phyloP scores from a whole-genome alignment of 202 grass and related monocot genomes.

The Panicum virgatum region DNA sequence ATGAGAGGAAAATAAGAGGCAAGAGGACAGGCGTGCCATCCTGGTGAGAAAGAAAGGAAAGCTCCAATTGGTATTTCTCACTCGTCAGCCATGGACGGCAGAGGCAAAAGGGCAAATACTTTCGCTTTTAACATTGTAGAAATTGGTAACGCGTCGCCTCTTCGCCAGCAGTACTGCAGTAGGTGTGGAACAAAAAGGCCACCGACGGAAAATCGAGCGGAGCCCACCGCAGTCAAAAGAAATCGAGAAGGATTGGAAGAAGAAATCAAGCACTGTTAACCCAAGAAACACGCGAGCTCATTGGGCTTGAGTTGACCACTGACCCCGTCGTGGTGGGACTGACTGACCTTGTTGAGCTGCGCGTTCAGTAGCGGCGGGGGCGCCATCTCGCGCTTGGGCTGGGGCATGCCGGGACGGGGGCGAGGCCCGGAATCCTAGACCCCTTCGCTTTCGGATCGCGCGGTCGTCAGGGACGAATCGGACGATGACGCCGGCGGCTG shows the following conservation, averaged over 20 bases:
- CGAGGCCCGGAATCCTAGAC: conserved; percentile 43
- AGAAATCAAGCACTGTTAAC: not conserved
- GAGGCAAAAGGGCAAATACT: not conserved
- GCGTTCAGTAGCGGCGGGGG: conserved; percentile 11
- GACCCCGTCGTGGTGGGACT: not conserved
- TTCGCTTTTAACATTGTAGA: not conserved
- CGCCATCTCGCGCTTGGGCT: conserved; percentile 20
- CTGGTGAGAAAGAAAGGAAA: not conserved
- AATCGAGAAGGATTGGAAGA: not conserved
- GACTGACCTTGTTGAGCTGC: conserved; percentile 47
- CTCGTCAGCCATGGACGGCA: not conserved
- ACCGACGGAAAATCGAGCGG: not conserved
- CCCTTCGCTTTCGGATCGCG: not conserved
- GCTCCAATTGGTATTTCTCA: not conserved
- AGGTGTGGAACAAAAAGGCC: not conserved
- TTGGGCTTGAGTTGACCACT: conserved; percentile 3
- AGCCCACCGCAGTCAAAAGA: conserved; percentile 14
- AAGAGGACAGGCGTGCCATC: not conserved
- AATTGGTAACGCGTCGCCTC: not conserved
- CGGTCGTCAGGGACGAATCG: conserved; percentile 14
- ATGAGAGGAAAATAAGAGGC: not conserved
- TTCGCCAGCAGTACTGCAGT: not conserved
- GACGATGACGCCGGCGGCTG: not conserved
- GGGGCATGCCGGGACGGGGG: conserved; percentile 28
- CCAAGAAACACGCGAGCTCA: not conserved